Base-by-base conservation (phyloP, 805 yeast genomes). In the Starmerella tilneyi region DNA sequence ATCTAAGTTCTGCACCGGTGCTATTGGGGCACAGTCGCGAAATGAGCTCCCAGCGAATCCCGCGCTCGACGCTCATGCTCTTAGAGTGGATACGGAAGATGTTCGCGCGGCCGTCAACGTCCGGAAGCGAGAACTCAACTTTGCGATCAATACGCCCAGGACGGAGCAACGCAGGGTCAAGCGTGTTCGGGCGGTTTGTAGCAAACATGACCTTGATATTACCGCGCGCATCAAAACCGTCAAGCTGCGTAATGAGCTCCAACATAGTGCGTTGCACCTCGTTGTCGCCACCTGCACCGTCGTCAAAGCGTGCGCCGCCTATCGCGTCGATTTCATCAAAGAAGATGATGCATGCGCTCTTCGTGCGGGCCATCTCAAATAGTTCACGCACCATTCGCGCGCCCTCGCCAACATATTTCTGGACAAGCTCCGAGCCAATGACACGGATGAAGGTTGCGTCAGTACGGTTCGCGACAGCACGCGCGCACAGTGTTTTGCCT, bases 241-340 rank as follows among this genome's bases (percentile, higher is more conserved):
- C 99, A 61, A 92, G 73, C 65, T 92, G 99, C 34, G 97, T 86
- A 61, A 92, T 92, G 58, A 92, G 76, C 66, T 92, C 98, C 75
- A 92, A 74, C 98, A 92, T 92, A 36, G 98, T 92, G 71, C 98
- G 78, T 69, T 92, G 98, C 44, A 92, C 98, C 69, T 92, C 99
- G 63, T 89, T 92, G 66, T 92, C 98, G 61, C 97, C 97, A 57
- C 96, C 97, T 9, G 97, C 97, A 59, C 97, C 97, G 63, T 92
- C 98, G 65, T 92, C 98, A 63, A 92, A 92, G 65, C 99, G 80
- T n/a, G 97, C 97, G 33, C 98, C 98, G 29, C 99, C 99, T 64
- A 92, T 85, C 30, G 99, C 98, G 69, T 92, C 99, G 55, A 92
- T 81, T 71, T 92, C 99, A 67, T 92, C 99, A 60, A 92, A 92